Evolutionary conservation across 164 flowering plant species (phyloP), one percentile per base, ranked within the genome.

Genomic region (Sextonia rubra): DNA sequence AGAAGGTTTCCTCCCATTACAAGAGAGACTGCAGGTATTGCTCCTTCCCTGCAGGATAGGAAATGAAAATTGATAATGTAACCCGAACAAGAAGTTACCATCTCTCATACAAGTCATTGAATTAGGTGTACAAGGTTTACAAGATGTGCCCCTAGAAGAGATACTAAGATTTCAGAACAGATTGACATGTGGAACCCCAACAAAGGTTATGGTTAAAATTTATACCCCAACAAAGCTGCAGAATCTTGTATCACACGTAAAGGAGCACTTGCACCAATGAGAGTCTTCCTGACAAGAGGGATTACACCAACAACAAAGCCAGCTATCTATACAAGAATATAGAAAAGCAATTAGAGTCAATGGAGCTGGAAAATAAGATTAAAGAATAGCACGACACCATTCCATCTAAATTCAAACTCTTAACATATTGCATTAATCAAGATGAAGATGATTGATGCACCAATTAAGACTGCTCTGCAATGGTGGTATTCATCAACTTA

Each of bases 1-100:
- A 83, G 76, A 48, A 91, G 93, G 80, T 91, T 91, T 56, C 82
- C 96, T 69, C 96, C 96, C 60, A 91, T 6, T 27, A 92, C 83
- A 47, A 92, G 78, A 12, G 91, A 87, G 47, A 83, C 9, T 49
- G 82, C 55, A 66, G 98, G 96, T 61, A 91, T 84, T 14, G 94
- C 89, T 68, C 85, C 96, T 62, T 91, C 87, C 71, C 98, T 92
- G 86, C 73, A 72, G 65, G 32, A 6, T 23, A 69, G 8, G 56
- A 64, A 61, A 44, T 37, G 25, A 27, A 55, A 56, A 29, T 25
- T 4, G 29, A 23, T 62, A 12, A 62, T 62, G 24, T 9, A 62
- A 2, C 5, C 12, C 24, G 25, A 61, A 62, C 14, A 62, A 23
- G 17, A 23, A 23, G 65, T 62, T 62, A 20, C 4, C 65, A 62